These are phyloP conservation scores for Ilyonectria destructans DNA, from an alignment of 2,329 filamentous ascomycete genomes.

Conservation along the genomic window DNA sequence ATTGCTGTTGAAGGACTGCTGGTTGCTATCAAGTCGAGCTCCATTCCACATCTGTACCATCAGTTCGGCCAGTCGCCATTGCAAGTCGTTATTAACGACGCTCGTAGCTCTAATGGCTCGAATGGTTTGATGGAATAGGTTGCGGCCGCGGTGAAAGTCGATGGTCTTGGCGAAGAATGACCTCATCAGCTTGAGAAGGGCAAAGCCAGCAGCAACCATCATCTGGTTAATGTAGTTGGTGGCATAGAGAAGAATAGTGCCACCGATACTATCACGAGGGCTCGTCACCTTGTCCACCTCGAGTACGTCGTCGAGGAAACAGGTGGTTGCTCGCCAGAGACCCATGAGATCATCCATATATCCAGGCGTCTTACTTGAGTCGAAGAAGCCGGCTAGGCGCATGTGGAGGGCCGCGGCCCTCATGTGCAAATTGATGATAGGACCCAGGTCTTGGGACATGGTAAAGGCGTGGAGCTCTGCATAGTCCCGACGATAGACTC, in stretches of 20 bases:
- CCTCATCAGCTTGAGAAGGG: constrained; percentile 83
- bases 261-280: constrained; percentile 62
- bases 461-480: constrained; percentile 75
- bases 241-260: constrained; percentile 75
- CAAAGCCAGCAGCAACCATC: constrained; percentile 86
- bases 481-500: constrained; percentile 77
- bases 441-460: constrained; percentile 71
- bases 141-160: constrained; percentile 77
- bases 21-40: constrained; percentile 67
- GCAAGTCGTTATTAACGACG: constrained; percentile 83
- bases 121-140: constrained; percentile 81
- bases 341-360: constrained; percentile 84
- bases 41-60: constrained; percentile 91
- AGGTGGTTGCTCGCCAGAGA: constrained; percentile 80
- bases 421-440: constrained; percentile 77
- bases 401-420: constrained; percentile 83
- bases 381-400: constrained; percentile 85
- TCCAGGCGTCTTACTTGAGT: constrained; percentile 79
- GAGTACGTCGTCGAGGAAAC: constrained; percentile 78
- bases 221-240: constrained; percentile 89
- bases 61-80: constrained; percentile 86
- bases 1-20: constrained; percentile 64
- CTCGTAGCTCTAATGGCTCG: constrained; percentile 80
- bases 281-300: constrained; percentile 67
- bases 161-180: constrained; percentile 84